Evolutionary conservation across 225 moss, liverwort and hornwort genomes (phyloP).

Genomic region (Straminergon stramineum): DNA sequence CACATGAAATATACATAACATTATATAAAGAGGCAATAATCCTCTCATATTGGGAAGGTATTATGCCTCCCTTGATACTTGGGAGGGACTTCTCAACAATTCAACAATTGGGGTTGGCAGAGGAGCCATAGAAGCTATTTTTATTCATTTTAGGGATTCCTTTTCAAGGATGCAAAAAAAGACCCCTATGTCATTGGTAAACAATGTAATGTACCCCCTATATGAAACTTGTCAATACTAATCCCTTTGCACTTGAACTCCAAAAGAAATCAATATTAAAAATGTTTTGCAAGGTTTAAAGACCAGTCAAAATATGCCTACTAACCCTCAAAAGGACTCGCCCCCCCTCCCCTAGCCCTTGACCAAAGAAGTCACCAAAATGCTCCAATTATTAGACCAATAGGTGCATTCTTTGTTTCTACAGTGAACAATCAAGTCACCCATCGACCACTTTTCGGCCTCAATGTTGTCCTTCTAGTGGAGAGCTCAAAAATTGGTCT

Average conservation of each 20-base stretch:
- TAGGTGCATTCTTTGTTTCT: neutral
- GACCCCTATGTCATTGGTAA: accelerated
- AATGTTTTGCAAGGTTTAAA: accelerated
- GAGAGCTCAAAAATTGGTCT: neutral
- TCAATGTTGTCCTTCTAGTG: accelerated
- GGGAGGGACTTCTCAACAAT: accelerated
- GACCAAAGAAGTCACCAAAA: neutral
- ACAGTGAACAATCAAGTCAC: neutral
- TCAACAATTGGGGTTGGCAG: accelerated
- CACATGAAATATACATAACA: neutral
- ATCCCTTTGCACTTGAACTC: accelerated
- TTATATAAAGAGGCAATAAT: neutral
- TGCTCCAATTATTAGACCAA: neutral
- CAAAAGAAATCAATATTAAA: neutral
- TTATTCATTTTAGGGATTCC: accelerated
- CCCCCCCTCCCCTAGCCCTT: accelerated
- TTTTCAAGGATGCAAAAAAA: neutral
- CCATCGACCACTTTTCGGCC: accelerated
- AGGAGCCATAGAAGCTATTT: neutral
- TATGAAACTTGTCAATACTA: neutral
- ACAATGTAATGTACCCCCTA: neutral
- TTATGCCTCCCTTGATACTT: accelerated
- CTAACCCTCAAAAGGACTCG: accelerated
- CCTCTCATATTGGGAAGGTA: accelerated
- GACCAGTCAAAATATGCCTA: neutral